Base-by-base conservation (phyloP, 2,329 filamentous ascomycete species). In the Cladosporium austrohemisphaericum region DNA sequence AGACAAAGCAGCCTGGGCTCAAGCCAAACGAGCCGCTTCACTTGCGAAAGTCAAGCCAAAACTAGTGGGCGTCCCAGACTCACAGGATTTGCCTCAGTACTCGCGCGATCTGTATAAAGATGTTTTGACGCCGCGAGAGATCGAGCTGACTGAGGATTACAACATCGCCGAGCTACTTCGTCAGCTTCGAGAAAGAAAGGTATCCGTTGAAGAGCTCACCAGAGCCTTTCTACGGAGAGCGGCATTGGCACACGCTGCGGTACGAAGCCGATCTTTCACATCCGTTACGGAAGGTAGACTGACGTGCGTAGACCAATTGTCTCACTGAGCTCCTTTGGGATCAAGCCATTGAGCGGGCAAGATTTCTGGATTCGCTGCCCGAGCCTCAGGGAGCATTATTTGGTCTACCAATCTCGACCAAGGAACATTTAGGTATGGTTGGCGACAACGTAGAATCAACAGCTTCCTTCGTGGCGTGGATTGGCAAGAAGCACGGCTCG, bases 351-450 rank as follows among this genome's bases (percentile, higher is more conserved):
- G 54, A 54, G 4, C 60, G 69, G 40, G 71, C 72, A 4, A 62
- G 61, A 41, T 62, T 68, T 16, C 64, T 75, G 0, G 73, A 76
- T 54, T 53, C 63, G 65, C 26, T 47, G 57, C 8, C 60, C n/a
- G 62, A 63, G 1, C 68, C 71, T 0, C 59, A 72, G 8, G 73
- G 73, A 1, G 68, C 70, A 6, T 62, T 78, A 0, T 75, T 77
- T 52, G 76, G 75, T 16, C 62, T 83, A 2, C 79, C 79, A 0
- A 77, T 71, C 52, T 68, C 64, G 46, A 60, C 73, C 19, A 75
- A 81, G 59, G 79, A 81, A 55, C 76, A 79, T 52, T 57, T 78
- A 11, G 69, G 68, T 1, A 71, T 80, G 56, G 68, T 74, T 55
- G 76, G 68, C 1, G 61, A 75, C 2, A 71, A 75, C 50, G 59